Base-by-base conservation (phyloP, 371 early-diverging fungal species). In the Zychaea mexicana region DNA sequence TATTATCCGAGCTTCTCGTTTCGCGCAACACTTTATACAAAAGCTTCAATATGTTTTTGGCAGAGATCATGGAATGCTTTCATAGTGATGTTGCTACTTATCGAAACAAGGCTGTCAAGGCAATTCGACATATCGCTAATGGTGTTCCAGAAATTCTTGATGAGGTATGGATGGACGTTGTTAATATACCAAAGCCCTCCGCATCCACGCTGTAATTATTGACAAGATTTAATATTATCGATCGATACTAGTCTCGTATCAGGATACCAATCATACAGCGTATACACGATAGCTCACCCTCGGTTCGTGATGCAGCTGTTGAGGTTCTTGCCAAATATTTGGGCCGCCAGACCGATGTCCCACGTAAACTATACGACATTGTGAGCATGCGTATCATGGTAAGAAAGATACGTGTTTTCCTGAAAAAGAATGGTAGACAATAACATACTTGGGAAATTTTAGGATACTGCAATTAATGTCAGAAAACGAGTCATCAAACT, bases 261-360 rank as follows among this genome's bases (percentile, higher is more conserved):
- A 86, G 85, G 27, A 76, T 71, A n/a, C 83, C 91, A 0, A 86
- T 97, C 26, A 74, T 88, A 22, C 83, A 87, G 22, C 82, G 94
- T 13, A 69, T 97, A 15, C 85, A 89, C 47, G 98, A 98, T 65
- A 73, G 75, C 27, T 95, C 96, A 10, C 86, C 96, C 15, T 83
- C 88, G 13, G 97, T 98, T 1, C 87, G 98, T 33, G 97, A 96
- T 78, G 92, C 93, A 9, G 94, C 96, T 3, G 85, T 96, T 9
- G 95, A 96, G 33, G 72, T 96, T 15, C 79, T 96, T 3, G 94
- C 96, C 9, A 90, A 87, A 58, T 93, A 92, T 67, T 69, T 94
- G 36, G 68, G 86, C 9, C 82, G 82, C 57, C 86, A 90, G 38
- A 72, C 76, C 2, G 81, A 77, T 45, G 77, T 93, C 10, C 82